A percentile compares a stretch with the other conserved stretches of the same genome.
Conservation (phyloP, 129 eudicot genomes). For the Silybum marianum region DNA sequence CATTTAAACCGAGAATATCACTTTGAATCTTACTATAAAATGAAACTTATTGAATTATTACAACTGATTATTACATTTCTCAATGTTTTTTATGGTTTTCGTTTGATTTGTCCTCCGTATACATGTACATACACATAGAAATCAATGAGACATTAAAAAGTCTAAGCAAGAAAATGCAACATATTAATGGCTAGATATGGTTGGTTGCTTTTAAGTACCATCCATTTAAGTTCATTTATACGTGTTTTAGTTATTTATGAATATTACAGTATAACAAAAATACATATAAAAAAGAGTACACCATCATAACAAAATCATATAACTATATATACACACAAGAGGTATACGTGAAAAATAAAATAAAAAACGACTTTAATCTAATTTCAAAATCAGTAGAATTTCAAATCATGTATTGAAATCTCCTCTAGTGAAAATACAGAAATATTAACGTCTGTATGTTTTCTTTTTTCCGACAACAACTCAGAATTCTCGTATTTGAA, state of each 20-base stretch:
- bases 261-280: constrained; percentile 11
- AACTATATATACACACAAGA: background rate
- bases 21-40: background rate
- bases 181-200: constrained; percentile 16
- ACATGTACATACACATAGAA: background rate
- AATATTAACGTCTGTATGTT: background rate
- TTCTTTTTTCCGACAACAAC: background rate
- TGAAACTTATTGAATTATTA: too few relatives aligned
- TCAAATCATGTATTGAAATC: background rate
- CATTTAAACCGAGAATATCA: too few relatives aligned
- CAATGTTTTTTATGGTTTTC: background rate
- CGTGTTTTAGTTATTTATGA: background rate
- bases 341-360: background rate
- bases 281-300: background rate
- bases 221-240: constrained; percentile 27
- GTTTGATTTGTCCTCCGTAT: background rate
- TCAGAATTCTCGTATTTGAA: background rate
- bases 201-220: constrained; percentile 32
- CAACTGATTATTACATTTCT: background rate
- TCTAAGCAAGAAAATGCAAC: constrained; percentile 23
- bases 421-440: background rate
- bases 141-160: constrained; percentile 23
- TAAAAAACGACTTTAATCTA: background rate
- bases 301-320: background rate
- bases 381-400: background rate